Evolutionary conservation across 2,329 filamentous ascomycete species (phyloP).

Genomic region (Diaporthe vexans): DNA sequence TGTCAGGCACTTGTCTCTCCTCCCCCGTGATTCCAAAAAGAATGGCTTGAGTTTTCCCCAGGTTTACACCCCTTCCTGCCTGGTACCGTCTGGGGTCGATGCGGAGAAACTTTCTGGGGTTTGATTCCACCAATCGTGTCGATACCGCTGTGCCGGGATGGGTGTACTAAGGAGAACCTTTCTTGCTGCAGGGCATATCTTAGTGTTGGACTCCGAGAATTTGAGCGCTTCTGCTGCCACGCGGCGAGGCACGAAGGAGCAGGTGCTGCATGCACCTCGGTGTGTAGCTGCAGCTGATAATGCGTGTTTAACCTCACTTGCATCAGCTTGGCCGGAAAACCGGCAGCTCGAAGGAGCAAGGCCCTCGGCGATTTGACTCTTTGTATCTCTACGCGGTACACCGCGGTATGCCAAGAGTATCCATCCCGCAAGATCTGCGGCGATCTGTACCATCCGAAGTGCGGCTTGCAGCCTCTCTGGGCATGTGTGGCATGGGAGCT

Average conservation of each 20-base stretch:
- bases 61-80: conserved; percentile 10
- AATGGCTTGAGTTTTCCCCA: neutral
- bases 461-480: neutral
- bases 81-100: conserved; percentile 20
- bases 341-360: neutral
- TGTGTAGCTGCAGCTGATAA: neutral
- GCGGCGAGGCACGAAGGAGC: neutral
- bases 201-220: neutral
- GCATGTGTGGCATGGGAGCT: no score
- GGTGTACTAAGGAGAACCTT: neutral
- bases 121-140: conserved; percentile 37
- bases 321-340: neutral
- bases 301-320: neutral
- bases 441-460: no score
- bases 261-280: neutral
- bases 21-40: neutral
- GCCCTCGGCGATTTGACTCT: neutral
- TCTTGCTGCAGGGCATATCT: neutral
- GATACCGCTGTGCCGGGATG: neutral
- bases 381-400: neutral
- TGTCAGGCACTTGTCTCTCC: neutral
- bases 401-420: neutral
- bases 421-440: neutral
- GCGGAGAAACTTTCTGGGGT: conserved; percentile 32
- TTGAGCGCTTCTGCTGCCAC: conserved; percentile 8